Base-by-base conservation (phyloP, 73 alveolate species). In the Paramecium primaurelia region DNA sequence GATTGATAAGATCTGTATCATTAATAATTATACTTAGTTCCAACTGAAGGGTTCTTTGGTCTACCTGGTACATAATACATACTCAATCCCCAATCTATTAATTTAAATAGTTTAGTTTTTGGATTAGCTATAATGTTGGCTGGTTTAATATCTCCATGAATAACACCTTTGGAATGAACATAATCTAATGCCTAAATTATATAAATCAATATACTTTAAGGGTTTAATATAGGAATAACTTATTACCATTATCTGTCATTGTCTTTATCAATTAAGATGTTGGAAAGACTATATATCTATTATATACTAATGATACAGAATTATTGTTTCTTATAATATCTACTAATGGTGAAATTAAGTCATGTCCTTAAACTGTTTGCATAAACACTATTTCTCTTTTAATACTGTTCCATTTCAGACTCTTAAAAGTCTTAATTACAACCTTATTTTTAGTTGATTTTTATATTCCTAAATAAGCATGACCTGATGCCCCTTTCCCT, bases 121-220 rank as follows among this genome's bases (percentile, higher is more conserved):
- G 87, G 87, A 73, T 73, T 73, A 12, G 87, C 47, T 1, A 91
- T 73, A 1, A 91, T 91, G 36, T 91, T 91, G 12, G 71, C 95
- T 22, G 95, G 95, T n/a, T 91, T 91, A 11, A 91, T 73, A 86
- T 91, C 95, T 20, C 73, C 51, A 86, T 91, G 95, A n/a, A 91
- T 69, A 12, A 91, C 75, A 8, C 94, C 91, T 26, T 47, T 45
- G 26, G 91, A 80, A 80, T 80, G 91, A 40, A 42, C 75, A 26
- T 45, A 28, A 80, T 80, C 44, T 16, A 80, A 64, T 10, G 91
- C 91, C 58, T 75, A 3, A 6, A 75, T 64, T 14, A 64, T 28
- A 64, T 7, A 28, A 12, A 14, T 32, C 22, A 64, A 10, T 26
- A 40, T 64, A 64, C 84, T 73, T 37, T 37, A 37, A 73, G 40